These are phyloP conservation scores for Psilocybe mexicana DNA, from an alignment of 1,284 basidiomycete species.

Conservation along the genomic window DNA sequence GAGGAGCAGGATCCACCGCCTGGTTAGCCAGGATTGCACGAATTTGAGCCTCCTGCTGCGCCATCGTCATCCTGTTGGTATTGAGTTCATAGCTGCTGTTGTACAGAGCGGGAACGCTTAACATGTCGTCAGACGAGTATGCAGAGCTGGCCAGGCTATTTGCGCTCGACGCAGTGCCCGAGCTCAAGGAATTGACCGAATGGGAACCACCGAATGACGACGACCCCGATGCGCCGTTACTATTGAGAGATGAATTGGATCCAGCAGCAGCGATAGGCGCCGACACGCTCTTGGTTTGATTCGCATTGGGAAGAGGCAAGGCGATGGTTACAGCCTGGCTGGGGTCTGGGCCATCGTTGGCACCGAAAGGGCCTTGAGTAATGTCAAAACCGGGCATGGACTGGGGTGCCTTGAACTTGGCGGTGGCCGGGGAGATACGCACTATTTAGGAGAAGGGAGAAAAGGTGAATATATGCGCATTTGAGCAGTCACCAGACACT, in stretches of 20 bases:
- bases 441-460: constrained; percentile 44
- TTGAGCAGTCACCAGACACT: constrained; percentile 31
- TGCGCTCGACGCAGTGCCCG: constrained; percentile 46
- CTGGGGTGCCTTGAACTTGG: constrained; percentile 73
- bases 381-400: constrained; percentile 45
- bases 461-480: constrained; percentile 30
- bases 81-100: constrained; percentile 37
- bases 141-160: constrained; percentile 42
- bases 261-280: constrained; percentile 60
- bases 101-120: constrained; percentile 56
- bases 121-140: constrained; percentile 43
- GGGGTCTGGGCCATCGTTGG: constrained; percentile 32
- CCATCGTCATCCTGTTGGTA: constrained; percentile 30
- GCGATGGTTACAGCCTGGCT: constrained; percentile 43
- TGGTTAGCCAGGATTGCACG: constrained; percentile 34
- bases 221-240: constrained; percentile 47
- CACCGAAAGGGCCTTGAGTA: constrained; percentile 48
- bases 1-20: constrained; percentile 37
- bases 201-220: constrained; percentile 57
- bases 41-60: constrained; percentile 29
- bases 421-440: constrained; percentile 88
- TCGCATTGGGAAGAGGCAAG: constrained; percentile 43
- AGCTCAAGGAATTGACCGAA: constrained; percentile 58
- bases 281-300: constrained; percentile 62
- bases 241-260: constrained; percentile 40